Percentiles rank a stretch among this genome's conserved stretches.
phyloP scores from a whole-genome alignment of 1,284 basidiomycete genomes.

The Coniferiporia weirii region DNA sequence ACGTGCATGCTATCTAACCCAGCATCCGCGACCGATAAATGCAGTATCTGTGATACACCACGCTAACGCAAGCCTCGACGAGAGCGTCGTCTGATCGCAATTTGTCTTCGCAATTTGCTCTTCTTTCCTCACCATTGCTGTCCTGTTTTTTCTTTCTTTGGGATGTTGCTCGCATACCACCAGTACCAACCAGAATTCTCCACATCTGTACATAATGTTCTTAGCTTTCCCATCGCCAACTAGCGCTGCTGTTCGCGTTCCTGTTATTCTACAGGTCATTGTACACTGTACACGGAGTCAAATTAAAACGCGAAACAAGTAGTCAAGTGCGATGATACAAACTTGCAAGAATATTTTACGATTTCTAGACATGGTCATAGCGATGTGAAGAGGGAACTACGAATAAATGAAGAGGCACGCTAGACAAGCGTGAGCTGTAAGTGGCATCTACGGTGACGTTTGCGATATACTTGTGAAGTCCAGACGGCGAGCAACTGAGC shows the following conservation, averaged over 20 bases:
- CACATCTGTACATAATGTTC: not conserved
- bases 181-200: too few species aligned
- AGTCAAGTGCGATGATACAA: too few species aligned
- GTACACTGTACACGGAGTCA: not conserved
- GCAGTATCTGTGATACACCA: conserved; percentile 36
- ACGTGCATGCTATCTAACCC: conserved; percentile 38
- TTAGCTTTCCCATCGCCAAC: not conserved
- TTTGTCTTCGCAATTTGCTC: not conserved
- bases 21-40: conserved; percentile 31
- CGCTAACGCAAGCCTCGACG: conserved; percentile 19
- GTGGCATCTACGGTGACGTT: conserved; percentile 8
- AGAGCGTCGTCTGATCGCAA: too few species aligned
- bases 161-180: not conserved
- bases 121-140: not conserved
- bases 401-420: not conserved
- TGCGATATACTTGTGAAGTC: conserved; percentile 35
- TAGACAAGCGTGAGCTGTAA: too few species aligned
- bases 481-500: conserved; percentile 42
- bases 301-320: too few species aligned
- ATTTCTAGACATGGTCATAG: not conserved
- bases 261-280: not conserved
- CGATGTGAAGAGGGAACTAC: conserved; percentile 12
- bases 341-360: too few species aligned
- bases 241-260: not conserved
- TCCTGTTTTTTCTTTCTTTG: not conserved